These are phyloP conservation scores for Lichtheimia hyalospora DNA, from an alignment of 371 early-diverging fungal species.

Conservation along the genomic window DNA sequence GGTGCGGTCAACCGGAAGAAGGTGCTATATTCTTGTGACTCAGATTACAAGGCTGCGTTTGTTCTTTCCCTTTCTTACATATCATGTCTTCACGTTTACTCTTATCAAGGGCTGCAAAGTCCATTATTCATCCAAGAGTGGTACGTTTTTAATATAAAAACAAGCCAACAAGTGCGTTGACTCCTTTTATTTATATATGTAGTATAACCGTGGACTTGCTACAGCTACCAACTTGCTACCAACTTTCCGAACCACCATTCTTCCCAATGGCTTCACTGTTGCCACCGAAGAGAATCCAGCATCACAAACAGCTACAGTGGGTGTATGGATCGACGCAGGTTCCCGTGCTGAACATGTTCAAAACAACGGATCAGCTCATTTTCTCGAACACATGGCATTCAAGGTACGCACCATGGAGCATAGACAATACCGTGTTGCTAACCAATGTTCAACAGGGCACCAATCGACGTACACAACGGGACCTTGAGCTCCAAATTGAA, in stretches of 20 bases:
- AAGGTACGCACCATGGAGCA: slow-evolving; percentile 62
- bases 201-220: slow-evolving; percentile 61
- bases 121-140: background rate
- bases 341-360: slow-evolving; percentile 86
- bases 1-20: too few species aligned
- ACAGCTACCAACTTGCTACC: slow-evolving; percentile 51
- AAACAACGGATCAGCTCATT: slow-evolving; percentile 97
- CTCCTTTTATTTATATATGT: background rate
- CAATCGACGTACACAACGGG: slow-evolving; percentile 76
- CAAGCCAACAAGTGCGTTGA: background rate
- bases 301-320: slow-evolving; percentile 95
- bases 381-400: slow-evolving; percentile 98
- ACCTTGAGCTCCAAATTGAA: slow-evolving; percentile 93
- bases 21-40: background rate
- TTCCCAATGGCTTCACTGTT: slow-evolving; percentile 93
- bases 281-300: slow-evolving; percentile 94
- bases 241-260: slow-evolving; percentile 75
- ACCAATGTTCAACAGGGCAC: slow-evolving; percentile 74
- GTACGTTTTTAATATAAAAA: too few species aligned
- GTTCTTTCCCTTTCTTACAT: background rate
- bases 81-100: background rate
- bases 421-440: background rate
- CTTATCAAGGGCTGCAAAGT: slow-evolving; percentile 1
- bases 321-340: slow-evolving; percentile 98
- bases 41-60: background rate